Evolutionary conservation across 2,329 filamentous ascomycete species (phyloP).

Genomic region (Sphaerulina vaccinii): DNA sequence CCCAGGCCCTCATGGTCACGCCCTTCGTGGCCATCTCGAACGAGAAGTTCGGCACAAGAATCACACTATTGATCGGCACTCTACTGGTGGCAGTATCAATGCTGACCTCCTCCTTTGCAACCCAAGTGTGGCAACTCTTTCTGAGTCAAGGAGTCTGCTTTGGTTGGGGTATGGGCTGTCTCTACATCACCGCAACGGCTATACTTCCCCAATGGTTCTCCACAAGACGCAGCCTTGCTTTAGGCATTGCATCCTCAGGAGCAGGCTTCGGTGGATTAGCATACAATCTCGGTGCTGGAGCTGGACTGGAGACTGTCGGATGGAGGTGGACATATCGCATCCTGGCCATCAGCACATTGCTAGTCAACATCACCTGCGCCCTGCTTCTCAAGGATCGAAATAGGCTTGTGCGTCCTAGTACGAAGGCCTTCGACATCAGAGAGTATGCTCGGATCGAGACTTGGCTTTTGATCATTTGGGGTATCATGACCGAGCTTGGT

Average conservation of each 20-base stretch:
- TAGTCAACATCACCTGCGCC: conserved; percentile 61
- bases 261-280: conserved; percentile 69
- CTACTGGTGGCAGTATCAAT: conserved; percentile 62
- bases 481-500: conserved; percentile 28
- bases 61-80: conserved; percentile 63
- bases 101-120: conserved; percentile 66
- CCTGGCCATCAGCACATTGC: conserved; percentile 59
- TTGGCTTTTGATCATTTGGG: conserved; percentile 27
- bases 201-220: conserved; percentile 71
- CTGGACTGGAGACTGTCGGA: conserved; percentile 59
- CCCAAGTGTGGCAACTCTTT: conserved; percentile 70
- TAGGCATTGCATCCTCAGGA: conserved; percentile 64
- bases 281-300: conserved; percentile 64
- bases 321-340: conserved; percentile 54
- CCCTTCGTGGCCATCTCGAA: conserved; percentile 63
- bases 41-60: conserved; percentile 60
- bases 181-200: conserved; percentile 66
- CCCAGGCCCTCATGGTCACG: conserved; percentile 62
- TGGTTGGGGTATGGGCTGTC: conserved; percentile 70
- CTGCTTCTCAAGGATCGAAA: conserved; percentile 61
- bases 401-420: conserved; percentile 20
- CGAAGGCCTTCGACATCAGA: conserved; percentile 21
- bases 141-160: conserved; percentile 71
- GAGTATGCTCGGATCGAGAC: conserved; percentile 24
- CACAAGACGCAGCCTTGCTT: conserved; percentile 65